A percentile compares a stretch with the other conserved stretches of the same genome.
Evolutionary conservation across 2,329 filamentous ascomycete species (phyloP).

Genomic region (Arthrobotrys musiformis): DNA sequence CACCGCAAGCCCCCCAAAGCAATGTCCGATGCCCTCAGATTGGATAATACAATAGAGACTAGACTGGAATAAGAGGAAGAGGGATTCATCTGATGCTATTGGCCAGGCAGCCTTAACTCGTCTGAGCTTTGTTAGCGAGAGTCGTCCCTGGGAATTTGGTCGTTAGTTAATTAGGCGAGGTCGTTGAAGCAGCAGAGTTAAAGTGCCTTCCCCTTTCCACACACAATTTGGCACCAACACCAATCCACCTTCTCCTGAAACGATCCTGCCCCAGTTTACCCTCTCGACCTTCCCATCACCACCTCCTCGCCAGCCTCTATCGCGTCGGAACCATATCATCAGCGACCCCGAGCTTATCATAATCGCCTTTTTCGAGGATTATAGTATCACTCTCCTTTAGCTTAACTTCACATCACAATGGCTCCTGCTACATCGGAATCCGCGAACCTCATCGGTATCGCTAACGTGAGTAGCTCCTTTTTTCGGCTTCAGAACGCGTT

Average conservation of each 20-base stretch:
- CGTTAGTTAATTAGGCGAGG: conserved; percentile 45
- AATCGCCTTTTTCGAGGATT: conserved; percentile 25
- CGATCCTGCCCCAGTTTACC: conserved; percentile 47
- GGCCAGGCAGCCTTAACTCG: conserved; percentile 7
- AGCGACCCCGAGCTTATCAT: conserved; percentile 19
- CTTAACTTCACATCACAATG: conserved; percentile 64
- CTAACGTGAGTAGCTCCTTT: conserved; percentile 70
- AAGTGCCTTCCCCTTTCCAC: conserved; percentile 41
- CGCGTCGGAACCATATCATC: conserved; percentile 23
- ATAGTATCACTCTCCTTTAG: conserved; percentile 40
- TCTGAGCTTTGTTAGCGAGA: conserved; percentile 32
- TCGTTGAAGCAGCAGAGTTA: conserved; percentile 21
- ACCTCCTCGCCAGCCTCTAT: conserved; percentile 48
- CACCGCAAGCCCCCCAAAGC: too few relatives aligned
- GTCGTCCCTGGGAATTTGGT: conserved; percentile 33
- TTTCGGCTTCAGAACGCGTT: conserved; percentile 46
- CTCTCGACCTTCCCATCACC: conserved; percentile 55
- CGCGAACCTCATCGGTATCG: conserved; percentile 76
- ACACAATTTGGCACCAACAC: conserved; percentile 51
- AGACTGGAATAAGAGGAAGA: not conserved
- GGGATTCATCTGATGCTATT: conserved; percentile 27
- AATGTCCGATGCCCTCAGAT: not conserved
- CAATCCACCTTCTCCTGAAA: conserved; percentile 55
- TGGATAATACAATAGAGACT: not conserved
- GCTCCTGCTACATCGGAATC: conserved; percentile 69